phyloP scores from a whole-genome alignment of 129 eudicot species.

The Smallanthus sonchifolius region DNA sequence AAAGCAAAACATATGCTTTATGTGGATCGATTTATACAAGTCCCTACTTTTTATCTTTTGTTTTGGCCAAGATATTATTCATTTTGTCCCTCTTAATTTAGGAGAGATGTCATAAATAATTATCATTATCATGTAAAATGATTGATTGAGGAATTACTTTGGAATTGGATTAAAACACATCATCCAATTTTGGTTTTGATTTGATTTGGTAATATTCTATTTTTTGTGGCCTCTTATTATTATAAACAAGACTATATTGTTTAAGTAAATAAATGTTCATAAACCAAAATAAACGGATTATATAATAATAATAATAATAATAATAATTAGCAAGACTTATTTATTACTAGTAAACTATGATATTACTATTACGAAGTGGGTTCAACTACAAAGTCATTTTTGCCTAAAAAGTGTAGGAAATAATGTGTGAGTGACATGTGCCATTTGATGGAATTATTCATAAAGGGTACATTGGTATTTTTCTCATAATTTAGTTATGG shows the following conservation, averaged over 20 bases:
- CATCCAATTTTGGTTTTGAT: not conserved
- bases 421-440: too few species aligned
- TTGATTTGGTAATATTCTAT: not conserved
- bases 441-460: too few species aligned
- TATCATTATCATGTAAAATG: not conserved
- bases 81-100: conserved; percentile 21
- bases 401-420: too few species aligned
- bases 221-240: not conserved
- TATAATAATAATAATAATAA: not conserved
- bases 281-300: not conserved
- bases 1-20: not conserved
- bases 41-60: conserved; percentile 20
- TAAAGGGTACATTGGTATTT: too few species aligned
- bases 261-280: too few species aligned
- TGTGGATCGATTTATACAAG: not conserved
- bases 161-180: not conserved
- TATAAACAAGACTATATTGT: too few species aligned
- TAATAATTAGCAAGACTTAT: too few species aligned
- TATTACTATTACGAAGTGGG: too few species aligned
- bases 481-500: too few species aligned
- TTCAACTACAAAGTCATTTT: too few species aligned
- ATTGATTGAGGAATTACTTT: not conserved
- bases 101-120: not conserved
- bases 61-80: conserved; percentile 2
- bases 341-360: too few species aligned